Percentiles rank a stretch among this genome's conserved stretches.
Evolutionary conservation across 2,329 filamentous ascomycete species (phyloP).

Genomic region (Magnaporthales sp.): DNA sequence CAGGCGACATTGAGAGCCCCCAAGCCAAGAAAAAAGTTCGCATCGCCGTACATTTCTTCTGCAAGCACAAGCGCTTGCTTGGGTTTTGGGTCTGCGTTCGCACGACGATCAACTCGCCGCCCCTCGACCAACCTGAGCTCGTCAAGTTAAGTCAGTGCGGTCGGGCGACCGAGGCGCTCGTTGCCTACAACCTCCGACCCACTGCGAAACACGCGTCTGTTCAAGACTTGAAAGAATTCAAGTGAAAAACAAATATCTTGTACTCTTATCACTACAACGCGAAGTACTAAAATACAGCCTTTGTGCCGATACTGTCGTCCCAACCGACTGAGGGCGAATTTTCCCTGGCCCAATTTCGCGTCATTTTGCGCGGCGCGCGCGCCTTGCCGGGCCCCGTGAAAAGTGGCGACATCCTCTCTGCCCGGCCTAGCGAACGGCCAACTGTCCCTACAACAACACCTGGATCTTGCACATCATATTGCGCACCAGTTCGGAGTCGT

Average conservation of each 20-base stretch:
- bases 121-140: not conserved
- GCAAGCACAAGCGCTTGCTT: not conserved
- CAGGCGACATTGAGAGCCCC: not conserved
- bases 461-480: constrained; percentile 46
- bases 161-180: not conserved
- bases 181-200: not conserved
- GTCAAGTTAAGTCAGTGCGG: not conserved
- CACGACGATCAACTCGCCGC: not conserved
- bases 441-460: constrained; percentile 51
- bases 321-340: not conserved
- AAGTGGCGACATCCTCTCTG: constrained; percentile 48
- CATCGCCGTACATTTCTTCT: not conserved
- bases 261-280: not conserved
- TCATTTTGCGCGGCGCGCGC: constrained; percentile 23
- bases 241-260: not conserved
- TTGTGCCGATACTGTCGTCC: not conserved
- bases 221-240: not conserved
- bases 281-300: not conserved
- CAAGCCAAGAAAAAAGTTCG: not conserved
- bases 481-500: constrained; percentile 39
- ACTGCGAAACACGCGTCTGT: not conserved
- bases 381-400: constrained; percentile 19
- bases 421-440: constrained; percentile 44
- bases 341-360: constrained; percentile 16
- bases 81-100: not conserved